Evolutionary conservation across 495 filamentous ascomycete genomes (phyloP), one percentile per base, ranked within the genome.

Genomic region (Xylaria scruposa): DNA sequence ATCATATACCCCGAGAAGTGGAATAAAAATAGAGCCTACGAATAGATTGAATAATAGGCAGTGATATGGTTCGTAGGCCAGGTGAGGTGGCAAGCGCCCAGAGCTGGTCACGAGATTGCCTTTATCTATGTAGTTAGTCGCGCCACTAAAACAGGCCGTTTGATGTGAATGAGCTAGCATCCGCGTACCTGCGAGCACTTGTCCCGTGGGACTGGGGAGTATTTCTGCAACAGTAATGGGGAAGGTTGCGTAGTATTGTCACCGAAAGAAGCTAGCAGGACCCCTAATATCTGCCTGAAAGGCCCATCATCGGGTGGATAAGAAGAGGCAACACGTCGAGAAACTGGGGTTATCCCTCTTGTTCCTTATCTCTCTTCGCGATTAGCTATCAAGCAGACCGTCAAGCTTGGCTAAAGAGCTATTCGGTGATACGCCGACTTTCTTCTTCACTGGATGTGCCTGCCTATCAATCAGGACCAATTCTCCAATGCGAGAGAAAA

Each of bases 191-290:
- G 42, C 61, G 21, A 64, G 24, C 26, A 26, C 42, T 33, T 33
- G n/a, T 64, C 29, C 61, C 33, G 40, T 46, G 36, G 24, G 6
- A 31, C 42, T 21, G 24, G 42, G 40, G 40, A 19, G 24, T 31
- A 44, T 68, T 58, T 40, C 65, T n/a, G 65, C 51, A 68, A 29
- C 46, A 46, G 47, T 17, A 58, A 58, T 31, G 51, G 65, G 65
- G 65, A 40, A 67, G 2, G 51, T 24, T 67, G 46, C 47, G 47
- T 40, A 38, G 60, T 36, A 33, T 49, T 49, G 62, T 65, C 62
- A 65, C 62, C 24, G n/a, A 24, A 53, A 36, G 10, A 67, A 53
- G 44, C 63, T 67, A 36, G 49, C 21, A 56, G 26, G 65, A 67
- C 65, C 65, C 65, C 49, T 67, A 67, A 44, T 54, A 42, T 33